Evolutionary conservation across 768 basidiomycete species (phyloP).

Genomic region (Crepidotus variabilis): DNA sequence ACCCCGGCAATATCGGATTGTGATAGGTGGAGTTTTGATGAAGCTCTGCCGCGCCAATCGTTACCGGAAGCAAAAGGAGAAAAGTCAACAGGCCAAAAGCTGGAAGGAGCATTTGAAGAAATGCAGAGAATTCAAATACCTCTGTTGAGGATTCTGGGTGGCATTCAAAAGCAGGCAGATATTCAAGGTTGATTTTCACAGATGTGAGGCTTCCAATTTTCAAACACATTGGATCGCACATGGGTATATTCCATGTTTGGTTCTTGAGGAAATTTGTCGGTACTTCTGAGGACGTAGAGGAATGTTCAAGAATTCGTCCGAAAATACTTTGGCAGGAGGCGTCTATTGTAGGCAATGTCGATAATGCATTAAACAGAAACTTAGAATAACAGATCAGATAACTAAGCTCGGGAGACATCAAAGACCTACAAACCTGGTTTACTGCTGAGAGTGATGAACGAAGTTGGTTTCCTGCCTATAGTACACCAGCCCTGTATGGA

Average conservation of each 20-base stretch:
- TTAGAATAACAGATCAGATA: too few species aligned
- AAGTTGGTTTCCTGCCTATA: too few species aligned
- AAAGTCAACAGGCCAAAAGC: not conserved
- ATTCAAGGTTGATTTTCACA: too few species aligned
- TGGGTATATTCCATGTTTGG: not conserved
- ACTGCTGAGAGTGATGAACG: too few species aligned
- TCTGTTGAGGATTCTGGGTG: too few species aligned
- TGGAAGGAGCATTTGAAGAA: not conserved
- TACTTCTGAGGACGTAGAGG: not conserved
- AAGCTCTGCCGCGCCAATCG: not conserved
- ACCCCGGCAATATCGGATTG: constrained; percentile 24
- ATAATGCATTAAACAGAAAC: too few species aligned
- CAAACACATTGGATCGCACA: not conserved
- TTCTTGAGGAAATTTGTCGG: not conserved
- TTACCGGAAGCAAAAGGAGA: not conserved
- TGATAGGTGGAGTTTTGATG: constrained; percentile 10
- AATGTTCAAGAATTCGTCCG: not conserved
- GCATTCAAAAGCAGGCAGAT: too few species aligned
- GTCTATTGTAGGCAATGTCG: too few species aligned
- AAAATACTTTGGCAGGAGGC: not conserved
- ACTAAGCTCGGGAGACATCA: too few species aligned
- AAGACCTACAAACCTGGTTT: too few species aligned
- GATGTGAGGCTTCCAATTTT: not conserved
- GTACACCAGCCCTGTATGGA: too few species aligned
- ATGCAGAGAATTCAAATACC: too few species aligned